Base-by-base conservation (phyloP, 306 rosid species). In the Geum urbanum region DNA sequence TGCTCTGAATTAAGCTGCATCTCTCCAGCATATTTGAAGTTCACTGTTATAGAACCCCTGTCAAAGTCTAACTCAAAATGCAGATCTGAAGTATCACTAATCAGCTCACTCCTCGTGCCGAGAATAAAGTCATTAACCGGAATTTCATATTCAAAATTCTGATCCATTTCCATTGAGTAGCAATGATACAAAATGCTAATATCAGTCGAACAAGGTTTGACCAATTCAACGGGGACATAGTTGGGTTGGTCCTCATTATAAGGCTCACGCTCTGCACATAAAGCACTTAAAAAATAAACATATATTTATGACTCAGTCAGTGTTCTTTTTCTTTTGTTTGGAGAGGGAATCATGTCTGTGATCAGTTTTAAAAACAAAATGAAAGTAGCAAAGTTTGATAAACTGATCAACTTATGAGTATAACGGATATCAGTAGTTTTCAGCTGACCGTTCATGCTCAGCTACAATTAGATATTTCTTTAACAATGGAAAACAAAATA, bases 211-310 rank as follows among this genome's bases (percentile, higher is more conserved):
- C 55, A 10, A 43, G 74, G 52, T 9, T 79, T 76, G 40, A 85
- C 87, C 72, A 90, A 61, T 81, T 87, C 92, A 19, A 49, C 37
- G 71, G 98, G 97, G 9, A 77, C 67, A 80, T 86, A 88, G 61
- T 67, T 64, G 22, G 91, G 88, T 43, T 88, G 96, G 48, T 76
- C 83, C 70, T 84, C 91, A 74, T 71, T 49, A 11, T 76, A 83
- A 16, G 81, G 87, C 73, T 60, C 88, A 73, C 47, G 77, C 56
- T 68, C 98, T 92, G 82, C 8, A 73, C 14, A 71, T 72, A 41
- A 37, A 15, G 44, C 11, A 77, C 47, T 48, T 60, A 37, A n/a
- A 66, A 22, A 78, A n/a, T 24, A 46, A 71, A 71, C 11, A 20
- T 56, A 50, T 71, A 44, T 45, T 44, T 65, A 32, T 6, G 39